A percentile compares a stretch with the other conserved stretches of the same genome.
phyloP scores from a whole-genome alignment of 352 stramenopile species.

The Globisporangium paddicum region DNA sequence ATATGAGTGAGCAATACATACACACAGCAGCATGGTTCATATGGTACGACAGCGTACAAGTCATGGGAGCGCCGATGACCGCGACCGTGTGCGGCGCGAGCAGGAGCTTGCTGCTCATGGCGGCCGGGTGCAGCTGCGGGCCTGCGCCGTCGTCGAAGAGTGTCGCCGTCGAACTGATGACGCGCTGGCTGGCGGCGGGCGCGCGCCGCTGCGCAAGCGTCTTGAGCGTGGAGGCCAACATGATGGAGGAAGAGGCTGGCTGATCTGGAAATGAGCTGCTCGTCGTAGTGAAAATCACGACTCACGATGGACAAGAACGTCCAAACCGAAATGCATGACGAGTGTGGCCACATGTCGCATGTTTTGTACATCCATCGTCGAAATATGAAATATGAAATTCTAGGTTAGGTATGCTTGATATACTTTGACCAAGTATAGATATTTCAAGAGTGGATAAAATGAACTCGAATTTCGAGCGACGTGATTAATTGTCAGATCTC shows the following conservation, averaged over 20 bases:
- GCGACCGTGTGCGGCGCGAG: slow-evolving; percentile 61
- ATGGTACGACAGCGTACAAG: slow-evolving; percentile 32
- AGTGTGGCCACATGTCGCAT: neutral
- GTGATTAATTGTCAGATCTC: too few relatives aligned
- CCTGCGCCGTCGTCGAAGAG: slow-evolving; percentile 61
- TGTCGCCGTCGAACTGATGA: slow-evolving; percentile 44
- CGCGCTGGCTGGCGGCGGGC: slow-evolving; percentile 21
- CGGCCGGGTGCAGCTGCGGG: slow-evolving; percentile 50
- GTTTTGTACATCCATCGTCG: too few relatives aligned
- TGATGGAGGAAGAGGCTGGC: neutral
- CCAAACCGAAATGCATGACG: neutral
- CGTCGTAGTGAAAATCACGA: neutral
- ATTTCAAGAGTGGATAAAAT: neutral
- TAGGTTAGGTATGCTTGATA: too few relatives aligned
- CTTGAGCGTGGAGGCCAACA: slow-evolving; percentile 13
- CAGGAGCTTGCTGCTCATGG: slow-evolving; percentile 50
- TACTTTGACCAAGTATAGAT: neutral
- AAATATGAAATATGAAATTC: too few relatives aligned
- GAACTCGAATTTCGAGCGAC: too few relatives aligned
- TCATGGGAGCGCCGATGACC: slow-evolving; percentile 87
- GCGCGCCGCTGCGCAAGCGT: slow-evolving; percentile 1
- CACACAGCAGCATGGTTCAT: slow-evolving; percentile 3
- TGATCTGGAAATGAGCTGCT: slow-evolving; percentile 1
- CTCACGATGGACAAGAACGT: neutral
- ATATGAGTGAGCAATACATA: neutral